Evolutionary conservation across 371 early-diverging fungal species (phyloP).

Genomic region (Paraphysoderma sedebokerense): DNA sequence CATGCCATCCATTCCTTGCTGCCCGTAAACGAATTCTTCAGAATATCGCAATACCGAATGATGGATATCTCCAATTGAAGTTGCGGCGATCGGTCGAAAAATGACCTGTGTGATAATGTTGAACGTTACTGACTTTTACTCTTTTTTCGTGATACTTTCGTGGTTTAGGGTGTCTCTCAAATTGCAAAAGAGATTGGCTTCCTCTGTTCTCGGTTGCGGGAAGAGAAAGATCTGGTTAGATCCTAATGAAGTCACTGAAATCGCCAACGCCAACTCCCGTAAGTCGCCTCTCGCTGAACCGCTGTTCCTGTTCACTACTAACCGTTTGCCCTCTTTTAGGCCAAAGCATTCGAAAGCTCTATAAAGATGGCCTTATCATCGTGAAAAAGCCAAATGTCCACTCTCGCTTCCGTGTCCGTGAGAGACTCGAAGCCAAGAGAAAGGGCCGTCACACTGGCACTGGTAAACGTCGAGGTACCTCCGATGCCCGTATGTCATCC

Average conservation of each 20-base stretch:
- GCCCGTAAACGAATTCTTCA: too few species aligned
- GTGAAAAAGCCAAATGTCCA: slow-evolving; percentile 84
- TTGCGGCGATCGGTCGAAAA: too few species aligned
- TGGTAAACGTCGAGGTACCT: slow-evolving; percentile 98
- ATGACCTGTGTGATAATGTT: too few species aligned
- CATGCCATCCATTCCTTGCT: too few species aligned
- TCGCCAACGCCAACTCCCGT: slow-evolving; percentile 95
- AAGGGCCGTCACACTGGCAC: slow-evolving; percentile 98
- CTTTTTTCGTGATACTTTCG: too few species aligned
- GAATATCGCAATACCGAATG: too few species aligned
- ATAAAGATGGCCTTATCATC: slow-evolving; percentile 95
- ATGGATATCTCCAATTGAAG: too few species aligned
- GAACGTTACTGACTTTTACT: too few species aligned
- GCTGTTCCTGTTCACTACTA: neutral
- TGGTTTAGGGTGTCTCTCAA: slow-evolving; percentile 29
- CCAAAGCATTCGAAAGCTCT: slow-evolving; percentile 91
- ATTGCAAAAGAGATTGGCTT: slow-evolving; percentile 89
- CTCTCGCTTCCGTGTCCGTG: slow-evolving; percentile 94
- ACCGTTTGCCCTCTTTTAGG: slow-evolving; percentile 23
- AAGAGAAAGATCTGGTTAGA: slow-evolving; percentile 99
- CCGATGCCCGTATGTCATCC: slow-evolving; percentile 97
- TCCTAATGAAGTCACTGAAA: slow-evolving; percentile 91
- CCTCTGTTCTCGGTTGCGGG: slow-evolving; percentile 97
- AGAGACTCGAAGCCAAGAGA: slow-evolving; percentile 85
- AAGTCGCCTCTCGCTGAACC: slow-evolving; percentile 18